These are phyloP conservation scores for Euphorbia celastroides DNA, from an alignment of 441 rosid genomes.

Conservation along the genomic window DNA sequence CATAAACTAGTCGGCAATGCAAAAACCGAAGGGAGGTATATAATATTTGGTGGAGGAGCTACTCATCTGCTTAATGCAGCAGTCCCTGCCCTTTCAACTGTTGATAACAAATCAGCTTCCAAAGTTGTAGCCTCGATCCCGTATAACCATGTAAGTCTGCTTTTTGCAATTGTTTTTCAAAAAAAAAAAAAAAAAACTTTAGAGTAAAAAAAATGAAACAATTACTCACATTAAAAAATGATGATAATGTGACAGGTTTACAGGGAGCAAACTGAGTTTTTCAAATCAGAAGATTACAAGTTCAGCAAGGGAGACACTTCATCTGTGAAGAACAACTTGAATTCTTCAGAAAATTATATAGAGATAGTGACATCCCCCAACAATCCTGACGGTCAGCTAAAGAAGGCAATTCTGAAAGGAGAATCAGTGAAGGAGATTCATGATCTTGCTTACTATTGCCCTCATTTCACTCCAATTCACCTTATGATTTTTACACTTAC, in stretches of 20 bases:
- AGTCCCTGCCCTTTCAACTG: slow-evolving; percentile 40
- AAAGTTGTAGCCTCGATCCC: slow-evolving; percentile 37
- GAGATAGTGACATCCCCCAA: slow-evolving; percentile 71
- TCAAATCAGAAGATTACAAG: slow-evolving; percentile 21
- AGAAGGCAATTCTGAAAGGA: slow-evolving; percentile 41
- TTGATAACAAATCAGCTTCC: slow-evolving; percentile 15
- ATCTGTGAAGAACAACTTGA: slow-evolving; percentile 27
- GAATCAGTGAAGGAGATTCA: slow-evolving; percentile 37
- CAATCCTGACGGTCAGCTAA: slow-evolving; percentile 61
- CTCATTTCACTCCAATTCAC: slow-evolving; percentile 53
- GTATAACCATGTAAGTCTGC: slow-evolving; percentile 26
- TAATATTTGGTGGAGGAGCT: slow-evolving; percentile 54
- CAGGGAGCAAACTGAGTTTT: slow-evolving; percentile 25
- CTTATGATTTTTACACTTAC: slow-evolving; percentile 50
- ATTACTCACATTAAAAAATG: background rate
- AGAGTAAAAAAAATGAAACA: no score
- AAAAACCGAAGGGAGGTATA: slow-evolving; percentile 39
- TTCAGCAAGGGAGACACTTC: slow-evolving; percentile 36
- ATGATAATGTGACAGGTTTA: slow-evolving; percentile 22
- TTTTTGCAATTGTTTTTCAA: no score
- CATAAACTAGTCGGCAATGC: slow-evolving; percentile 62
- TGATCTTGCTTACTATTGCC: slow-evolving; percentile 71
- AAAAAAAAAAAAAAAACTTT: no score
- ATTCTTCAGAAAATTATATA: slow-evolving; percentile 16
- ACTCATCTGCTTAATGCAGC: slow-evolving; percentile 64